Percentiles rank a stretch among this genome's conserved stretches.
These are phyloP conservation scores for Ogataea chonburiensis DNA, from an alignment of 805 yeast species.

Conservation along the genomic window DNA sequence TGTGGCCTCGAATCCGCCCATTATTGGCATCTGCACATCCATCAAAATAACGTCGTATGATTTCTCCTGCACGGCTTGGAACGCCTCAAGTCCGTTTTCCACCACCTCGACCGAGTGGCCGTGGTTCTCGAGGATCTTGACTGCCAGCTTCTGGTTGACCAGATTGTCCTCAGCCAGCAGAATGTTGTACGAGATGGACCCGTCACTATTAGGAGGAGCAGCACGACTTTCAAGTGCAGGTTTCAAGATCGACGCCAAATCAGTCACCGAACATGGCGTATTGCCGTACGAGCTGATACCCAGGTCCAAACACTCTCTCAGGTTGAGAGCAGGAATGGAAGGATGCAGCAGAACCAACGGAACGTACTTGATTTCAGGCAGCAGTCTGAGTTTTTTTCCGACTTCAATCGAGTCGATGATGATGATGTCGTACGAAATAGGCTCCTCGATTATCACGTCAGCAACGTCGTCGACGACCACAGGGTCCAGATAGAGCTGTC, in stretches of 20 bases:
- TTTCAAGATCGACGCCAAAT: conserved; percentile 76
- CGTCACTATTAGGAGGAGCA: conserved; percentile 76
- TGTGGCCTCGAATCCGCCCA: conserved; percentile 94
- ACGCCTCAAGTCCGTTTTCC: conserved; percentile 81
- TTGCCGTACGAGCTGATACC: conserved; percentile 89
- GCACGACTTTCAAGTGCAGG: conserved; percentile 85
- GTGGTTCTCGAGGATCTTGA: conserved; percentile 78
- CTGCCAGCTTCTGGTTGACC: conserved; percentile 86
- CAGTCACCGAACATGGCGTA: conserved; percentile 80
- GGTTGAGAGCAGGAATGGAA: conserved; percentile 70
- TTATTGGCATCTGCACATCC: conserved; percentile 96
- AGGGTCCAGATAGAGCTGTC: conserved; percentile 59
- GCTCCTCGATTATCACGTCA: conserved; percentile 56
- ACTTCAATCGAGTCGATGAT: conserved; percentile 78
- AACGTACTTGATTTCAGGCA: conserved; percentile 78
- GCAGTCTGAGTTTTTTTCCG: conserved; percentile 63
- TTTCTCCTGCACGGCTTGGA: conserved; percentile 66
- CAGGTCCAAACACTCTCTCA: conserved; percentile 78
- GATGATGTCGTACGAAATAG: conserved; percentile 71
- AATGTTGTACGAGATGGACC: conserved; percentile 69
- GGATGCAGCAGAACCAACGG: conserved; percentile 80
- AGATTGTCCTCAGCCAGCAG: conserved; percentile 84
- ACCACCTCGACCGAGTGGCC: conserved; percentile 84
- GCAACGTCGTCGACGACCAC: conserved; percentile 50
- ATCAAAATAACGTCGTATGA: conserved; percentile 79